These are phyloP conservation scores for Clonostachys rosea DNA, from an alignment of 2,329 filamentous ascomycete species.

Conservation along the genomic window DNA sequence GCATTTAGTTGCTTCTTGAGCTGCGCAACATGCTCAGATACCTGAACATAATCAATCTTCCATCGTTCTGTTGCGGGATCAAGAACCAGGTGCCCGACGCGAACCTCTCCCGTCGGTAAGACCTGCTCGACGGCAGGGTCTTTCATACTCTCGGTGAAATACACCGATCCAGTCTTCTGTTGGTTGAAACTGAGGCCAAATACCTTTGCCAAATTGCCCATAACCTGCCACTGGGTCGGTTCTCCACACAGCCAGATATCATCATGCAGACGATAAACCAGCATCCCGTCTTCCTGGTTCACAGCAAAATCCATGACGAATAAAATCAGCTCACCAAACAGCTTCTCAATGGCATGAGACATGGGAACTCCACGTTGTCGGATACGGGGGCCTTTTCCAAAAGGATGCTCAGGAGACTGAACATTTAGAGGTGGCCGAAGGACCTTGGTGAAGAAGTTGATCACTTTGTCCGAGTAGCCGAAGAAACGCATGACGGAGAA, in stretches of 20 bases:
- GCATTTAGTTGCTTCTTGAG: constrained; percentile 48
- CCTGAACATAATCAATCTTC: constrained; percentile 46
- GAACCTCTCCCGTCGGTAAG: not conserved
- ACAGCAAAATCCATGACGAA: constrained; percentile 41
- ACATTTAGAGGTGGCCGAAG: not conserved
- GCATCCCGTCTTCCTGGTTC: constrained; percentile 43
- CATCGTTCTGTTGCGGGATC: constrained; percentile 32
- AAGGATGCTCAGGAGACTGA: not conserved
- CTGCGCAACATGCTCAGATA: constrained; percentile 48
- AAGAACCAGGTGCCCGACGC: not conserved
- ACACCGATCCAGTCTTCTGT: not conserved
- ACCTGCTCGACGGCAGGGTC: not conserved
- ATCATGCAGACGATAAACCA: constrained; percentile 53
- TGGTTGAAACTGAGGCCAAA: not conserved
- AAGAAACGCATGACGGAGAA: constrained; percentile 49
- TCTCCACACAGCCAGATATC: constrained; percentile 42
- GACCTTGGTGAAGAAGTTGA: not conserved
- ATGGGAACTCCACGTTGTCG: not conserved
- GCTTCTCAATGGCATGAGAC: not conserved
- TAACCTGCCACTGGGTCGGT: constrained; percentile 27
- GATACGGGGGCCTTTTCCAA: not conserved
- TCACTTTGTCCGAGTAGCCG: constrained; percentile 34
- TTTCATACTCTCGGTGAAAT: not conserved
- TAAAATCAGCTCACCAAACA: not conserved
- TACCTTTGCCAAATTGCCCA: constrained; percentile 27